Evolutionary conservation across 768 basidiomycete species (phyloP).

Genomic region (Boletus patriciae): DNA sequence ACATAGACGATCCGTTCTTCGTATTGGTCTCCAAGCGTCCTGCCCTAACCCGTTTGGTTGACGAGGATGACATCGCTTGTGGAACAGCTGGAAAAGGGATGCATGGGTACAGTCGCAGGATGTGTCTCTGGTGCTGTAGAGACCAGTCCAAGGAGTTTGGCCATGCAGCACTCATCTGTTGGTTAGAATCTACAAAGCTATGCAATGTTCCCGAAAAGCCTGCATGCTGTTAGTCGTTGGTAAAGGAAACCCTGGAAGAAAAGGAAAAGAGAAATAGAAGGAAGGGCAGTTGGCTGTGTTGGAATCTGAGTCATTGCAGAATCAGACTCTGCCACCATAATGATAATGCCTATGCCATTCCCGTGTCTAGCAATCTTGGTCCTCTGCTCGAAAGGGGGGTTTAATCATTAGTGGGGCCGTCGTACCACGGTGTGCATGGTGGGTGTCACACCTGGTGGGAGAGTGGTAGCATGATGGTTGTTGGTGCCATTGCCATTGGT

Average conservation of each 20-base stretch:
- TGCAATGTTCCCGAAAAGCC: neutral
- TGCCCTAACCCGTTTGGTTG: conserved; percentile 17
- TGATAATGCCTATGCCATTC: no score
- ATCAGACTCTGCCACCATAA: neutral
- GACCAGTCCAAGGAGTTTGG: conserved; percentile 23
- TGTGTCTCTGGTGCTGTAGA: neutral
- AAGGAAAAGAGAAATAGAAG: neutral
- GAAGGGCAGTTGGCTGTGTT: neutral
- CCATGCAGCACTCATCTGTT: neutral
- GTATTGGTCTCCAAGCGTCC: conserved; percentile 20
- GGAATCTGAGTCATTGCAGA: neutral
- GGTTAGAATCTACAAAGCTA: neutral
- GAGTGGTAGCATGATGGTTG: no score
- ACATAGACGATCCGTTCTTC: conserved; percentile 73
- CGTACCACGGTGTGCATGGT: no score
- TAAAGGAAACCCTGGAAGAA: neutral
- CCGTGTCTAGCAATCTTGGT: no score
- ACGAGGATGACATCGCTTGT: conserved; percentile 26
- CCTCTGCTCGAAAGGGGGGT: no score
- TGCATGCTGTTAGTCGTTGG: neutral
- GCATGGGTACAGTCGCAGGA: conserved; percentile 19
- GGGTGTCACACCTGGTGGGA: no score
- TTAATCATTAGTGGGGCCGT: no score
- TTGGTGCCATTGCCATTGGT: no score
- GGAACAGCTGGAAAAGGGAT: conserved; percentile 1